Conservation (phyloP, 192 early-diverging fungal genomes). For the Jimgerdemannia flammicorona region DNA sequence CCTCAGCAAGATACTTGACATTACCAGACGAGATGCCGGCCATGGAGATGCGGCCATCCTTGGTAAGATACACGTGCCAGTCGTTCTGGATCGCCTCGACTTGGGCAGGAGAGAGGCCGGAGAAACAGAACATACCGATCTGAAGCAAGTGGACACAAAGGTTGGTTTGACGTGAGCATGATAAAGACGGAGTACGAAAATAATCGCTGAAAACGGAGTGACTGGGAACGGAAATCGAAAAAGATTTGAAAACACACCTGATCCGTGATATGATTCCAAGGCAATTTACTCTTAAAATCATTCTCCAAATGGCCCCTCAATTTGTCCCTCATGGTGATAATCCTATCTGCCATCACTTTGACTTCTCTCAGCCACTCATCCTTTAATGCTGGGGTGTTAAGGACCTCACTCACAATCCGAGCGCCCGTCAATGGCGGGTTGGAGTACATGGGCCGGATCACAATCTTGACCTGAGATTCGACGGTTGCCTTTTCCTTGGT, state of each 20-base stretch:
- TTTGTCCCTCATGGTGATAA: slow-evolving; percentile 85
- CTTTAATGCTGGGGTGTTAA: slow-evolving; percentile 69
- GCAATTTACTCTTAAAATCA: slow-evolving; percentile 70
- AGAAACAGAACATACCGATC: slow-evolving; percentile 99
- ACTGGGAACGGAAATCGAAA: slow-evolving; percentile 24
- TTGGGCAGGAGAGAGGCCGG: slow-evolving; percentile 87
- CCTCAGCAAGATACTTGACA: slow-evolving; percentile 94
- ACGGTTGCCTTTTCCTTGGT: slow-evolving; percentile 75
- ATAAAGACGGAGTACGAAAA: not conserved
- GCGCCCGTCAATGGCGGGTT: slow-evolving; percentile 97
- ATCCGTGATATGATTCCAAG: slow-evolving; percentile 92
- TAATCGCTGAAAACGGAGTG: not conserved
- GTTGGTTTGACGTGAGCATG: not conserved
- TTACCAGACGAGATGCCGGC: slow-evolving; percentile 92
- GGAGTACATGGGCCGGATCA: slow-evolving; percentile 98
- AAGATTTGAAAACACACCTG: slow-evolving; percentile 8
- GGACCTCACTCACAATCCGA: slow-evolving; percentile 86
- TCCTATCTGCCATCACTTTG: slow-evolving; percentile 95
- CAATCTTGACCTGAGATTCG: slow-evolving; percentile 91
- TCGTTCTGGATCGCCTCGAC: slow-evolving; percentile 79
- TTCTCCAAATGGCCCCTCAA: slow-evolving; percentile 78
- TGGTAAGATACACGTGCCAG: slow-evolving; percentile 90
- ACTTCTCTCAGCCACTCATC: slow-evolving; percentile 89
- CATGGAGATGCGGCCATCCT: slow-evolving; percentile 95
- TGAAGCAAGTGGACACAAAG: slow-evolving; percentile 32